These are phyloP conservation scores for Lichtheimia corymbifera DNA, from an alignment of 371 early-diverging fungal genomes.

Conservation along the genomic window DNA sequence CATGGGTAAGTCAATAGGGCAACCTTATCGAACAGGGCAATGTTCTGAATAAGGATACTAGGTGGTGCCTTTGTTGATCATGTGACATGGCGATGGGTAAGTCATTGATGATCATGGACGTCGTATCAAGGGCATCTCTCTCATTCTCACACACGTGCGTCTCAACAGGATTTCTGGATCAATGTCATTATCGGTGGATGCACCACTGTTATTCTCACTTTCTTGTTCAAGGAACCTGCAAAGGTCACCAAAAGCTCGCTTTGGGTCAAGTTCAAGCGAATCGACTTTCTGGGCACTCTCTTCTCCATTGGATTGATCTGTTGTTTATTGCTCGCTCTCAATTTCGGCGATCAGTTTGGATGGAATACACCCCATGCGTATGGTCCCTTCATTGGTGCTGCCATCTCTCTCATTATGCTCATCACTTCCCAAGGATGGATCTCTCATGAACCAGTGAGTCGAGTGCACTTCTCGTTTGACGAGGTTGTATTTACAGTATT, in stretches of 20 bases:
- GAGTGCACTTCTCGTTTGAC: conserved; percentile 30
- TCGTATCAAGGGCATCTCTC: not conserved
- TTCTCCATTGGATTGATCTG: conserved; percentile 23
- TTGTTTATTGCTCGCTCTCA: conserved; percentile 51
- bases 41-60: conserved; percentile 16
- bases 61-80: conserved; percentile 74
- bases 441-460: conserved; percentile 18
- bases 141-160: not conserved
- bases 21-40: conserved; percentile 14
- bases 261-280: conserved; percentile 56
- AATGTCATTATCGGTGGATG: conserved; percentile 75
- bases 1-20: conserved; percentile 21
- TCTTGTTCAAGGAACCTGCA: conserved; percentile 50
- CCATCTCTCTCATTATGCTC: conserved; percentile 9
- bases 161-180: conserved; percentile 61
- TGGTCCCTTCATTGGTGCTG: conserved; percentile 22
- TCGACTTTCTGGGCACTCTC: conserved; percentile 57
- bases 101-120: not conserved
- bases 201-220: conserved; percentile 48
- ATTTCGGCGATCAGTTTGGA: conserved; percentile 39
- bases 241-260: conserved; percentile 39
- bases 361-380: conserved; percentile 13
- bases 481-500: conserved; percentile 29
- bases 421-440: conserved; percentile 20
- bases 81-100: conserved; percentile 67